A percentile compares a stretch with the other conserved stretches of the same genome.
These are phyloP conservation scores for Solanum infundibuliforme DNA, from an alignment of 257 asterid species.

Conservation along the genomic window DNA sequence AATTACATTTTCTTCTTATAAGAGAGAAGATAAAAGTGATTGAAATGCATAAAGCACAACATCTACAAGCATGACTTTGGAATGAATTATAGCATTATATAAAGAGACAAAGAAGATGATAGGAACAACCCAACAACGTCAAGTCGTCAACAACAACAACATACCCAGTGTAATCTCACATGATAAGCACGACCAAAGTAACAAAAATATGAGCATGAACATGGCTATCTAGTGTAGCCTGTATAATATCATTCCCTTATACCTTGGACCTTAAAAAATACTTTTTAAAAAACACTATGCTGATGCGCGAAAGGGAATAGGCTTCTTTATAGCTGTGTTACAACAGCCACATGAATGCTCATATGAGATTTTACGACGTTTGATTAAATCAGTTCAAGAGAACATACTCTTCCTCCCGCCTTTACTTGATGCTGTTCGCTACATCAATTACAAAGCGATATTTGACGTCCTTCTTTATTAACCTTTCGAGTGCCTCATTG, in stretches of 20 bases:
- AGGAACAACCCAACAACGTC: background rate
- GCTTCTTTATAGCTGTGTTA: background rate
- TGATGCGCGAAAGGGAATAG: background rate
- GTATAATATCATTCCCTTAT: background rate
- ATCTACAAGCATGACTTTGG: background rate
- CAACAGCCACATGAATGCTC: background rate
- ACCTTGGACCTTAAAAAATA: background rate
- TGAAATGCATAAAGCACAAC: background rate
- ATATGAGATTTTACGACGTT: background rate
- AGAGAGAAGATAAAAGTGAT: background rate
- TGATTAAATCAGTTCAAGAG: background rate
- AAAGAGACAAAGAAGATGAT: background rate
- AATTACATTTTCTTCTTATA: background rate
- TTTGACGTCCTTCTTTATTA: slow-evolving; percentile 72
- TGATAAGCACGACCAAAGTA: background rate
- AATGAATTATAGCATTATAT: background rate
- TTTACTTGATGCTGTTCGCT: slow-evolving; percentile 49
- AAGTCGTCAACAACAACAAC: background rate
- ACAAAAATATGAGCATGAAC: background rate
- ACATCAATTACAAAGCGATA: slow-evolving; percentile 86
- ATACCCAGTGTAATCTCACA: background rate
- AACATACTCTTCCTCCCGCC: background rate
- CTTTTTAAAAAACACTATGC: background rate
- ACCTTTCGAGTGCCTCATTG: slow-evolving; percentile 72
- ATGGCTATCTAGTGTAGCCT: background rate